These are phyloP conservation scores for Ogataea salicorniae DNA, from an alignment of 805 yeast genomes.

Conservation along the genomic window DNA sequence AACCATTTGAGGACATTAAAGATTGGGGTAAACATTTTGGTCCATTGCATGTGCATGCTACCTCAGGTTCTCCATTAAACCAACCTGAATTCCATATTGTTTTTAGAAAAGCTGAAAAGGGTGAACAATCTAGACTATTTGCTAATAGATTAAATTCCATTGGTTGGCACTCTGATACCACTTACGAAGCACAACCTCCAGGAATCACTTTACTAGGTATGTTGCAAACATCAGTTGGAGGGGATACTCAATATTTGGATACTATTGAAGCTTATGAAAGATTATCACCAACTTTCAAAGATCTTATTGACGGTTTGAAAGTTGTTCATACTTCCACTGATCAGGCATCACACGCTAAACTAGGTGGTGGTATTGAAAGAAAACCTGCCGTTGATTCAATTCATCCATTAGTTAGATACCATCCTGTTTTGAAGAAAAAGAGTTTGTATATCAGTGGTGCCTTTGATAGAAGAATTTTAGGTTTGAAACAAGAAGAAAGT, in stretches of 20 bases:
- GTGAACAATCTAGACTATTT: constrained; percentile 32
- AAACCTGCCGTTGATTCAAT: constrained; percentile 52
- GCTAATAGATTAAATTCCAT: constrained; percentile 32
- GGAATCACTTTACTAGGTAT: constrained; percentile 62
- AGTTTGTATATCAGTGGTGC: constrained; percentile 48
- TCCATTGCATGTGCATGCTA: constrained; percentile 65
- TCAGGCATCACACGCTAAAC: constrained; percentile 53
- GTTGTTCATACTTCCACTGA: constrained; percentile 63
- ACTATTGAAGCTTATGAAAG: constrained; percentile 61
- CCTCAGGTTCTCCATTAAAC: constrained; percentile 60
- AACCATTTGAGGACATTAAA: constrained; percentile 41
- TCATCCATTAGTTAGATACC: constrained; percentile 63
- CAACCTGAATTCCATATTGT: constrained; percentile 57
- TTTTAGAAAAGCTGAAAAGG: constrained; percentile 41
- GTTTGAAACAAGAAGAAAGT: constrained; percentile 64
- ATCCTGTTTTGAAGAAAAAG: constrained; percentile 62
- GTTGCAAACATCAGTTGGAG: constrained; percentile 50
- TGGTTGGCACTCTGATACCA: constrained; percentile 67
- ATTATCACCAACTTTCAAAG: constrained; percentile 56
- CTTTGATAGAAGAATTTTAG: constrained; percentile 61
- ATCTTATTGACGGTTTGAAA: constrained; percentile 51
- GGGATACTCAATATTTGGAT: constrained; percentile 68
- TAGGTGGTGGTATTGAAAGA: constrained; percentile 54
- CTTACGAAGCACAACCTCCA: constrained; percentile 69
- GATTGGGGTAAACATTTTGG: constrained; percentile 63